Base-by-base conservation (phyloP, 2,329 filamentous ascomycete genomes). In the Phaeoacremonium minimum region DNA sequence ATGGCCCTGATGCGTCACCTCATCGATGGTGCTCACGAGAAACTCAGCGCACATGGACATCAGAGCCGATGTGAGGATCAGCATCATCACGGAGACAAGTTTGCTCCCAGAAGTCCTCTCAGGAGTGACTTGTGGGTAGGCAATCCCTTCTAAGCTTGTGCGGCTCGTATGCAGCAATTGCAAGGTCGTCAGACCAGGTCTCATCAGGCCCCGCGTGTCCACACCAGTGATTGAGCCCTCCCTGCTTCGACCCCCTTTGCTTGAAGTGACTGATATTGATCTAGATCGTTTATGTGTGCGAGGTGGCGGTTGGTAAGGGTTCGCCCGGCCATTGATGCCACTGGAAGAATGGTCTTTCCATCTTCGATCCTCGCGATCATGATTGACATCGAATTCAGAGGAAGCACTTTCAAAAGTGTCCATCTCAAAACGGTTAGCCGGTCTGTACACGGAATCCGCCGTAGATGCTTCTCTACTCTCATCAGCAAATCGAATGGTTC, bases 41-140 rank as follows among this genome's bases (percentile, higher is more conserved):
- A 83, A 83, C 50, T 86, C 81, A 43, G 82, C 82, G 51, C 82
- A 85, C 3, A 75, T 58, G 0, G 81, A 81, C 2, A 85, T 80
- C 13, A 85, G 64, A 3, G 64, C 79, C 4, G 82, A 85, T 1
- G 78, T 75, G 12, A 80, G 51, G 9, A 85, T 59, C 3, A 86
- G 66, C n/a, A 83, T 64, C 15, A 83, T 46, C 5, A 85, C 51
- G 13, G 82, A n/a, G n/a, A 26, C 9, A 9, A 26, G 22, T 26
- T n/a, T 26, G 9, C 22, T n/a, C 9, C 22, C 22, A 9, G 22
- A 9, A 9, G 22, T 26, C 22, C 9, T n/a, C 22, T 26, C 22
- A 9, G 22, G 22, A 9, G n/a, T n/a, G 9, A 9, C 9, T n/a
- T n/a, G 9, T 9, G 9, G 9, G n/a, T n/a, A n/a, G 9, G 9